phyloP scores from a whole-genome alignment of 75 land plant species.

The Sequoia sempervirens region DNA sequence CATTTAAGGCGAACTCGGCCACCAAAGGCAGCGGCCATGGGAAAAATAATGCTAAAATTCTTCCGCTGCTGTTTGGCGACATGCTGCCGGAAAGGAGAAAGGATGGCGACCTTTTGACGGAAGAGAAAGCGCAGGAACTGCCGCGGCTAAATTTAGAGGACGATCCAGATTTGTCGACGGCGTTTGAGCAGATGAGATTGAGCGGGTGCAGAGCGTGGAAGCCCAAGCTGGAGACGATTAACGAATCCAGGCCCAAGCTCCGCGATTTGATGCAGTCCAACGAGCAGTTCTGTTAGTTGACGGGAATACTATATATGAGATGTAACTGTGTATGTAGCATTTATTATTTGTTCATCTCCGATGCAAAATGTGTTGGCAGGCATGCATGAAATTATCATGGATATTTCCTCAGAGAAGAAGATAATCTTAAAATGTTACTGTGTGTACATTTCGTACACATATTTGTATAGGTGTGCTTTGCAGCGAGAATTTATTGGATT shows the following conservation, averaged over 20 bases:
- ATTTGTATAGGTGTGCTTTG: neutral
- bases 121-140: neutral
- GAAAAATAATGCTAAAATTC: neutral
- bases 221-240: constrained; percentile 60
- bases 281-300: constrained; percentile 8
- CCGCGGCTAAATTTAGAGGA: constrained; percentile 23
- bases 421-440: neutral
- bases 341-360: neutral
- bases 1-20: constrained; percentile 32
- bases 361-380: neutral
- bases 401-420: neutral
- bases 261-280: constrained; percentile 6
- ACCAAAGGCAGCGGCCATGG: neutral
- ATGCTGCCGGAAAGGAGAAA: constrained; percentile 20
- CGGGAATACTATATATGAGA: neutral
- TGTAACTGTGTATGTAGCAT: neutral
- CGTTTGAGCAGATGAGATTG: constrained; percentile 24
- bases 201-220: constrained; percentile 53
- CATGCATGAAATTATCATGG: neutral
- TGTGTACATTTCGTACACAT: neutral
- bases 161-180: constrained; percentile 12
- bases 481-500: neutral
- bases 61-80: constrained; percentile 12
- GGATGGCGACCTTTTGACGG: neutral
- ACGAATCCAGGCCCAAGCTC: constrained; percentile 23